Evolutionary conservation across 2,329 filamentous ascomycete species (phyloP), one percentile per base, ranked within the genome.

Genomic region (Aaosphaeria pasadenensis): DNA sequence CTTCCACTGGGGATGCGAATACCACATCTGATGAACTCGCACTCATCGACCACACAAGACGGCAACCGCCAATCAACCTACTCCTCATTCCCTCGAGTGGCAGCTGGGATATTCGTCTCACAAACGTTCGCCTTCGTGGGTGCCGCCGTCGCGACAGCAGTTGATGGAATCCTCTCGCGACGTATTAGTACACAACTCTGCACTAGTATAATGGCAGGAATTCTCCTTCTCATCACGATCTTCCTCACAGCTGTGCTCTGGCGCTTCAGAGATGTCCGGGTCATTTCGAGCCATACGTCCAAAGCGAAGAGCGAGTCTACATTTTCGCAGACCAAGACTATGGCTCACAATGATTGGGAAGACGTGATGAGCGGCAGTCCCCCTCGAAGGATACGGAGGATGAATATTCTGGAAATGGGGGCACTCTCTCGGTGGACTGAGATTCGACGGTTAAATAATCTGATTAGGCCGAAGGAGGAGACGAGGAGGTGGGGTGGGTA

Each of bases 31-130:
- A 59, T 76, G 17, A 58, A 75, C 61, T 76, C 57, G 46, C 70
- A 79, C 62, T 24, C 17, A 24, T 24, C 17, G 17, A 70, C 73
- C 4, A 67, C 71, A 11, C 67, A 70, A 24, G 70, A 72, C 30
- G 64, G 71, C 13, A 64, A 73, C 32, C 75, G 80, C 42, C 71
- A 80, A 33, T 89, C 83, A 7, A 89, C 88, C 62, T 91, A 89
- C 71, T 88, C 87, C 0, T 86, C 83, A 1, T 90, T 88, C 54
- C 88, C 88, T 5, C 80, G 88, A 36, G 83, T 91, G 6, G 83
- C 79, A 13, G 85, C 87, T 5, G 88, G 83, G 0, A 84, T 89
- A 62, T 87, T 87, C 30, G 76, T 84, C 6, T 81, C 82, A n/a
- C 87, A 91, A 60, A 78, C 79, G 1, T 67, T 90, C 32, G 85